A percentile compares a stretch with the other conserved stretches of the same genome.
Evolutionary conservation across 176 grass and related monocot species (phyloP).

Genomic region (Tillandsia leiboldiana): DNA sequence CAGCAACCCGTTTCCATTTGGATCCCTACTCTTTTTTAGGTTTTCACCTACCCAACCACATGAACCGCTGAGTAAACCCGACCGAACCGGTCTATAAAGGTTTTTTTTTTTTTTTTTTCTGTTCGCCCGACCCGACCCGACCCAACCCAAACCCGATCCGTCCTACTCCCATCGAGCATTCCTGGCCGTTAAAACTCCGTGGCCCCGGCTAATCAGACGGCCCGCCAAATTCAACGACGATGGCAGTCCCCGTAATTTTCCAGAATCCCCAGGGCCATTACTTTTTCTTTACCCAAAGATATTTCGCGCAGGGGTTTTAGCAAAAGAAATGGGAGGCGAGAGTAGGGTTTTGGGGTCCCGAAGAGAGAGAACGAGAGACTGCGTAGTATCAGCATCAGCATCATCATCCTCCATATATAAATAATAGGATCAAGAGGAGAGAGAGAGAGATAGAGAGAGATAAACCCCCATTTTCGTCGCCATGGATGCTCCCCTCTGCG

Average conservation of each 20-base stretch:
- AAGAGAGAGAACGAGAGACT: neutral
- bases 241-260: conserved; percentile 10
- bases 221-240: neutral
- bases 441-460: neutral
- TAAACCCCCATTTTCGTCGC: neutral
- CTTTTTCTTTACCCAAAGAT: conserved; percentile 1
- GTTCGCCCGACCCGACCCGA: too few relatives aligned
- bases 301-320: conserved; percentile 24
- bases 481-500: conserved; percentile 9
- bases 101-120: too few relatives aligned
- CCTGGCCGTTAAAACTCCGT: too few relatives aligned
- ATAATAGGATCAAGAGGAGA: neutral
- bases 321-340: conserved; percentile 9
- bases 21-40: too few relatives aligned
- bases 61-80: too few relatives aligned
- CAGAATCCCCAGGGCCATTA: neutral
- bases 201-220: conserved; percentile 15
- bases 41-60: too few relatives aligned
- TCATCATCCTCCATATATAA: neutral
- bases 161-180: too few relatives aligned
- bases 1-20: too few relatives aligned
- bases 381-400: conserved; percentile 1
- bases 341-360: conserved; percentile 30
- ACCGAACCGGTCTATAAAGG: too few relatives aligned
- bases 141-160: too few relatives aligned